Evolutionary conservation across 306 rosid genomes (phyloP).

Genomic region (Trifolium subterraneum): DNA sequence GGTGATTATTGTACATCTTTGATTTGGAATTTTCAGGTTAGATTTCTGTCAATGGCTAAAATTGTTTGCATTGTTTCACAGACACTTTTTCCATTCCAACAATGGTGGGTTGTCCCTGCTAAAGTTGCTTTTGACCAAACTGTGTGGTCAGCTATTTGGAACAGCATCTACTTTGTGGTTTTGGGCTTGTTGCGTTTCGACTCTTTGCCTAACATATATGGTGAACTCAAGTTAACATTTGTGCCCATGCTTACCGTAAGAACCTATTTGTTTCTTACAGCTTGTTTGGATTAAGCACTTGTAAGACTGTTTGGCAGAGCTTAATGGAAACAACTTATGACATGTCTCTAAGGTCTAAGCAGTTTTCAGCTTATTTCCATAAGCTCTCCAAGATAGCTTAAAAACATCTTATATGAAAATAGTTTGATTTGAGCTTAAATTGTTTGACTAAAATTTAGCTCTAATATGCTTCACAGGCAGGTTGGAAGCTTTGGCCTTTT

Average conservation of each 20-base stretch:
- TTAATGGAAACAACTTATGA: background rate
- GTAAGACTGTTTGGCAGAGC: background rate
- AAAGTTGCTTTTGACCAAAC: slow-evolving; percentile 96
- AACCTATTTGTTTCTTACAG: slow-evolving; percentile 24
- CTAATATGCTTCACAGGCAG: slow-evolving; percentile 67
- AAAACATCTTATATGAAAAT: background rate
- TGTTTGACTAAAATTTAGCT: slow-evolving; percentile 31
- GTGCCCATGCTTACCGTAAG: slow-evolving; percentile 86
- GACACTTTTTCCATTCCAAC: slow-evolving; percentile 85
- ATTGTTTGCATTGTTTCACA: slow-evolving; percentile 39
- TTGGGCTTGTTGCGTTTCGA: slow-evolving; percentile 83
- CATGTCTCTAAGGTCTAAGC: background rate
- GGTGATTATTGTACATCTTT: slow-evolving; percentile 60
- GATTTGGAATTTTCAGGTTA: slow-evolving; percentile 35
- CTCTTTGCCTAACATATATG: slow-evolving; percentile 53
- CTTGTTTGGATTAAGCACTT: background rate
- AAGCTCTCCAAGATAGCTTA: background rate
- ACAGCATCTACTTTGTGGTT: slow-evolving; percentile 85
- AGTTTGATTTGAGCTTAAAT: background rate
- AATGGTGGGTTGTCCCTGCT: slow-evolving; percentile 97
- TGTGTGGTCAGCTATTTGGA: slow-evolving; percentile 90
- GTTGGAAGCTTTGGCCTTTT: slow-evolving; percentile 99
- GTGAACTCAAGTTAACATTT: slow-evolving; percentile 81
- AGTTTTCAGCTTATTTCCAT: slow-evolving; percentile 8
- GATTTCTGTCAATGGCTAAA: slow-evolving; percentile 46